Conservation (phyloP, 129 eudicot genomes). For the Calendula officinalis region DNA sequence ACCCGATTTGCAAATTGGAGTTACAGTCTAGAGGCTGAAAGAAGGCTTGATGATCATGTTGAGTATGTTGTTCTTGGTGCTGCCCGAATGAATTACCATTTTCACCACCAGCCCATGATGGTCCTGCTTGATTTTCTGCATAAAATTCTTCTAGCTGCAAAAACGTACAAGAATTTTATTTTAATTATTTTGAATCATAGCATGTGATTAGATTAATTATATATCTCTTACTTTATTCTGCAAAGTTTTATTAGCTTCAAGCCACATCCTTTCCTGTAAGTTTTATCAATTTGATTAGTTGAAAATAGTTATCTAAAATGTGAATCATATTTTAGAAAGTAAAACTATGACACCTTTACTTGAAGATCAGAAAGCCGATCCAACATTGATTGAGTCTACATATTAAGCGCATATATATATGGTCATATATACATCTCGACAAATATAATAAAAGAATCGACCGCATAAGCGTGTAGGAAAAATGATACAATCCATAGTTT, state of each 20-base stretch:
- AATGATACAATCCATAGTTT: too few relatives aligned
- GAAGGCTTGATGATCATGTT: constrained; percentile 69
- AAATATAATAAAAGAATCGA: neutral
- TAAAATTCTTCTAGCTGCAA: constrained; percentile 64
- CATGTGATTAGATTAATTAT: neutral
- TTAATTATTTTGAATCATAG: neutral
- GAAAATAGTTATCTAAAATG: constrained; percentile 4
- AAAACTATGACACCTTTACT: constrained; percentile 48
- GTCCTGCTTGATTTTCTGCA: constrained; percentile 71
- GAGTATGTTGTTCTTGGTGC: constrained; percentile 69
- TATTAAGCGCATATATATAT: constrained; percentile 11
- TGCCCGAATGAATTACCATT: constrained; percentile 50
- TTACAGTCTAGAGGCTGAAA: constrained; percentile 85
- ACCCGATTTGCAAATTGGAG: constrained; percentile 85
- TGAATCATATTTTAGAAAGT: neutral
- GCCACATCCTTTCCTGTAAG: constrained; percentile 70
- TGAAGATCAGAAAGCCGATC: constrained; percentile 95
- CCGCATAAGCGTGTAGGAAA: too few relatives aligned
- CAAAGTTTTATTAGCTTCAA: constrained; percentile 78
- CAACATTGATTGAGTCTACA: constrained; percentile 86
- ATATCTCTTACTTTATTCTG: constrained; percentile 53
- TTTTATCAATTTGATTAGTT: neutral
- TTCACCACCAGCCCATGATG: constrained; percentile 69
- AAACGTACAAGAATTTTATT: too few relatives aligned
- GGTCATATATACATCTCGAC: neutral